Conservation (phyloP, 306 rosid genomes). For the Lablab purpureus region DNA sequence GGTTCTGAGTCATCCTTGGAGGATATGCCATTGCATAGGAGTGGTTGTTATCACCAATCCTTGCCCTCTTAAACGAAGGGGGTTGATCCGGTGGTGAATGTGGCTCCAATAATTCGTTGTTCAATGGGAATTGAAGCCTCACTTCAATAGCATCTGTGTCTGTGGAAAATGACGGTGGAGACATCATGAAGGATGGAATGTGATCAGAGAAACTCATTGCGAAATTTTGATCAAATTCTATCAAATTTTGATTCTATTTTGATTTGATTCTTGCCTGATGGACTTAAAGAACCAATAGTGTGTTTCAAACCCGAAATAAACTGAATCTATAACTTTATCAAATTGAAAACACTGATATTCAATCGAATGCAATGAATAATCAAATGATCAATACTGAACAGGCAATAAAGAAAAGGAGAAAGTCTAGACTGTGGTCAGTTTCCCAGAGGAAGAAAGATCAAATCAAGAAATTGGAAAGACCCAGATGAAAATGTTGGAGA, state of each 20-base stretch:
- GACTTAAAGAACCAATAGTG: constrained; percentile 6
- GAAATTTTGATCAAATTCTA: constrained; percentile 21
- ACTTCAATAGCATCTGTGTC: constrained; percentile 64
- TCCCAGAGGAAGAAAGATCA: not conserved
- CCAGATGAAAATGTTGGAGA: constrained; percentile 23
- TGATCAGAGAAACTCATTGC: constrained; percentile 68
- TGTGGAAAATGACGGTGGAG: constrained; percentile 51
- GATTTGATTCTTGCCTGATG: constrained; percentile 20
- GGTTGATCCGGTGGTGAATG: constrained; percentile 51
- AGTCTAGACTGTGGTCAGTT: not conserved
- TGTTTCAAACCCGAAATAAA: constrained; percentile 1
- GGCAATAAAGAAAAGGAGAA: not conserved
- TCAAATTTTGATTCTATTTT: constrained; percentile 26
- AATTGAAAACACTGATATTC: constrained; percentile 33
- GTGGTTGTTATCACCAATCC: constrained; percentile 57
- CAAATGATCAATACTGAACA: constrained; percentile 28
- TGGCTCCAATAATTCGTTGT: constrained; percentile 49
- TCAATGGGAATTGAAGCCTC: constrained; percentile 65
- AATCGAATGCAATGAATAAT: constrained; percentile 33
- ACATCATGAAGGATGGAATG: constrained; percentile 51
- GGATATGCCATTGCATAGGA: constrained; percentile 32
- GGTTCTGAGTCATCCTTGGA: constrained; percentile 48
- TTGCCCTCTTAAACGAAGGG: constrained; percentile 66
- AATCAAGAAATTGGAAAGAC: constrained; percentile 25
- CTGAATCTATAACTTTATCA: constrained; percentile 15